These are phyloP conservation scores for Ophiostoma fasciatum DNA, from an alignment of 2,329 filamentous ascomycete genomes.

Conservation along the genomic window DNA sequence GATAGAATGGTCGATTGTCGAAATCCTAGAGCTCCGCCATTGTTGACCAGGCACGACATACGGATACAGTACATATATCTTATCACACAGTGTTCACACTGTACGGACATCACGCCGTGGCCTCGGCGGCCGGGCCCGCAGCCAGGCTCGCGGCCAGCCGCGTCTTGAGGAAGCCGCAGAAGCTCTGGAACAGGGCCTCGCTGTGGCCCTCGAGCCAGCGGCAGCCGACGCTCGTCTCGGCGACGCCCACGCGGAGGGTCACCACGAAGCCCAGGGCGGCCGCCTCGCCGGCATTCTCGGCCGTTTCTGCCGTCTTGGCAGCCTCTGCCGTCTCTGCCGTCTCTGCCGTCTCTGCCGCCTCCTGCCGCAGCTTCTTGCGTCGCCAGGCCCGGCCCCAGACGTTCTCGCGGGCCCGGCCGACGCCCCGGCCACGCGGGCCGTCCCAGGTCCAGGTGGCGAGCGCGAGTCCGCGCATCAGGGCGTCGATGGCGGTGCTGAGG, in stretches of 20 bases:
- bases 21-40: no score
- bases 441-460: slow-evolving; percentile 52
- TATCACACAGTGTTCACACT: no score
- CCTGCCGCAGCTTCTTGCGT: slow-evolving; percentile 33
- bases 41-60: no score
- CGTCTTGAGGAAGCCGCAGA: slow-evolving; percentile 63
- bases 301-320: no score
- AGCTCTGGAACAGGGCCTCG: slow-evolving; percentile 66
- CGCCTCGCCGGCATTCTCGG: slow-evolving; percentile 15
- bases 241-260: slow-evolving; percentile 25
- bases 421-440: slow-evolving; percentile 32
- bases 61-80: no score
- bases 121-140: no score
- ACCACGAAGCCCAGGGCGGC: slow-evolving; percentile 45
- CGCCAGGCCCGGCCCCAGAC: slow-evolving; percentile 69
- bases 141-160: slow-evolving; percentile 24
- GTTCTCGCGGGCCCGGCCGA: slow-evolving; percentile 51
- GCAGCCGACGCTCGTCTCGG: slow-evolving; percentile 32
- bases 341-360: neutral
- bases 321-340: slow-evolving; percentile 13
- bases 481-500: slow-evolving; percentile 23
- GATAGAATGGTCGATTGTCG: no score
- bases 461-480: slow-evolving; percentile 39
- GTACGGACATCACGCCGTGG: no score
- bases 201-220: slow-evolving; percentile 68